phyloP scores from a whole-genome alignment of 2,329 filamentous ascomycete genomes.

The Penicillium griseofulvum region DNA sequence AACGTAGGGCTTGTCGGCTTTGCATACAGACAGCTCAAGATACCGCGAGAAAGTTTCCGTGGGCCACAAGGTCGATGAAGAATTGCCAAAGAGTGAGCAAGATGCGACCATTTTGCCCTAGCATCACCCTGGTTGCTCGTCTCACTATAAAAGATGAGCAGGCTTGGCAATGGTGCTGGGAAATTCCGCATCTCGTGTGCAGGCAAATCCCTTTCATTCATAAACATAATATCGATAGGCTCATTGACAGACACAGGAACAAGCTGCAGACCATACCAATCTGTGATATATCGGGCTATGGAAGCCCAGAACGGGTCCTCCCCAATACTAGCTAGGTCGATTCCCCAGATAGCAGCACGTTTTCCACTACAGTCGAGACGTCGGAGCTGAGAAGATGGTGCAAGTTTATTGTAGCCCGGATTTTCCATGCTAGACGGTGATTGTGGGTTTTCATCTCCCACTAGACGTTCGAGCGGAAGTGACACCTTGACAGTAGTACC shows the following conservation, averaged over 20 bases:
- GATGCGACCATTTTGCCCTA: neutral
- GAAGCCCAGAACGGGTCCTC: slow-evolving; percentile 20
- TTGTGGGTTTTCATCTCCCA: slow-evolving; percentile 5
- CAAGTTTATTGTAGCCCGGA: neutral
- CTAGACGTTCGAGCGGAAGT: slow-evolving; percentile 3
- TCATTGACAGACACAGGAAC: slow-evolving; percentile 21
- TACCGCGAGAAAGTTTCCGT: slow-evolving; percentile 29
- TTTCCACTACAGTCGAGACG: neutral
- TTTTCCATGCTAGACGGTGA: neutral
- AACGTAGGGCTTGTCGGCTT: neutral
- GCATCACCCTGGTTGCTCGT: neutral
- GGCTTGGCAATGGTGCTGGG: neutral
- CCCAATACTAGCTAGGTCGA: neutral
- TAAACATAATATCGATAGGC: slow-evolving; percentile 2
- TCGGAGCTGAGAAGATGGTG: neutral
- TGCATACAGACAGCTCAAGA: neutral
- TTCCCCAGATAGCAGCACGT: slow-evolving; percentile 2
- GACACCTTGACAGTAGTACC: slow-evolving; percentile 6
- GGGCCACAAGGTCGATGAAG: slow-evolving; percentile 34
- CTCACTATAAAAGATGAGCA: neutral
- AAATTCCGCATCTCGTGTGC: neutral
- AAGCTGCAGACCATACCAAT: slow-evolving; percentile 34
- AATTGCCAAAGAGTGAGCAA: neutral
- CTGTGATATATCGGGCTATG: slow-evolving; percentile 27
- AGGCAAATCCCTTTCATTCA: neutral